Evolutionary conservation across 1,284 basidiomycete genomes (phyloP).

Genomic region (Rhodotorula sp.): DNA sequence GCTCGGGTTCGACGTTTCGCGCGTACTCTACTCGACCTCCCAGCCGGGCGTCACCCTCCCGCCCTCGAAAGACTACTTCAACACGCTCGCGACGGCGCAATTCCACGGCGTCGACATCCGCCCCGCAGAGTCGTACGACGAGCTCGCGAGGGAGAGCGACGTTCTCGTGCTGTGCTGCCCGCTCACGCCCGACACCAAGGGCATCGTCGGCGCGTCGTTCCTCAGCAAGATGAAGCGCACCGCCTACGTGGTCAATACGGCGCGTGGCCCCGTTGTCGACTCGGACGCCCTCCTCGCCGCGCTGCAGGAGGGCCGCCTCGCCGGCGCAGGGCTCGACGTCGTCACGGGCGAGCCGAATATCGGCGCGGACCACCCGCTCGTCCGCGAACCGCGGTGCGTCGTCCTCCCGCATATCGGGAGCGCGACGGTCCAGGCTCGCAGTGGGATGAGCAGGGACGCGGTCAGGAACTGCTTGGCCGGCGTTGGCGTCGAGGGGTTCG

Average conservation of each 20-base stretch:
- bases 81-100: constrained; percentile 18
- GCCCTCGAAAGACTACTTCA: constrained; percentile 35
- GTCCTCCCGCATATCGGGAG: constrained; percentile 83
- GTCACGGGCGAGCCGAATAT: constrained; percentile 89
- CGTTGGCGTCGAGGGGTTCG: constrained; percentile 40
- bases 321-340: constrained; percentile 90
- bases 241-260: constrained; percentile 76
- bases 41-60: constrained; percentile 35
- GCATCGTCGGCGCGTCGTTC: constrained; percentile 72
- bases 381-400: constrained; percentile 69
- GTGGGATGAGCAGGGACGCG: constrained; percentile 50
- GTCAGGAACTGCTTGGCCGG: constrained; percentile 47
- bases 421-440: constrained; percentile 79
- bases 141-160: constrained; percentile 73
- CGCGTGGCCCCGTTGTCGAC: constrained; percentile 72
- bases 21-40: constrained; percentile 64
- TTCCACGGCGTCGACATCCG: constrained; percentile 27
- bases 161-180: constrained; percentile 81
- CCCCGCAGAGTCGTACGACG: constrained; percentile 53
- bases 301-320: constrained; percentile 73
- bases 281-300: constrained; percentile 77
- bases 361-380: constrained; percentile 70
- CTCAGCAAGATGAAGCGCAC: constrained; percentile 80
- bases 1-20: constrained; percentile 71
- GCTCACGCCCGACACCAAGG: constrained; percentile 69